Conservation (phyloP, 2,329 filamentous ascomycete genomes). For the Penicillium sp. region DNA sequence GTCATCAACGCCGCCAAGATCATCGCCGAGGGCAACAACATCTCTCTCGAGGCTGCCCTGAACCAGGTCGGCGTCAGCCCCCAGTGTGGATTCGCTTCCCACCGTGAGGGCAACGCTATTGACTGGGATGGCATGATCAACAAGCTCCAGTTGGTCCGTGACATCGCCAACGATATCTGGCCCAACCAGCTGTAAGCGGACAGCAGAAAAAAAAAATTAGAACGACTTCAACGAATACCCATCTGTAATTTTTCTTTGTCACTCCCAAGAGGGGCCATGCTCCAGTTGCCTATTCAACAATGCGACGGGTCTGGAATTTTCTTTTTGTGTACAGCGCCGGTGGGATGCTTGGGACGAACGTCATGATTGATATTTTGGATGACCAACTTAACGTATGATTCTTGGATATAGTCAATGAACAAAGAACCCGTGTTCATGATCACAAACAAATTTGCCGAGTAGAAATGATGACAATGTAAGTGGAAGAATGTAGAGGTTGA, state of each 20-base stretch:
- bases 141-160: conserved; percentile 69
- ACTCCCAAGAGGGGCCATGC: conserved; percentile 3
- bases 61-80: conserved; percentile 68
- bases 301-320: conserved; percentile 5
- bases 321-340: conserved; percentile 7
- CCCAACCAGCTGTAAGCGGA: conserved; percentile 48
- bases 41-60: conserved; percentile 66
- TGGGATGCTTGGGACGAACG: conserved; percentile 9
- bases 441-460: neutral
- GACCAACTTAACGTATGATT: conserved; percentile 22
- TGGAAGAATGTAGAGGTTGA: neutral
- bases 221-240: conserved; percentile 10
- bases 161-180: conserved; percentile 75
- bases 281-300: conserved; percentile 12
- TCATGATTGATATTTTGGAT: conserved; percentile 18
- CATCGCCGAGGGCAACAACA: conserved; percentile 66
- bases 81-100: conserved; percentile 73
- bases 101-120: conserved; percentile 71
- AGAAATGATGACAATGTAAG: neutral
- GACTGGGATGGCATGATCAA: conserved; percentile 69
- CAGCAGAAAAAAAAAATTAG: neutral
- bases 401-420: conserved; percentile 16
- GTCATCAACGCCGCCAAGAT: conserved; percentile 64
- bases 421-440: conserved; percentile 1
- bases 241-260: conserved; percentile 13